phyloP scores from a whole-genome alignment of 768 basidiomycete species.

The Lactifluus volemus region DNA sequence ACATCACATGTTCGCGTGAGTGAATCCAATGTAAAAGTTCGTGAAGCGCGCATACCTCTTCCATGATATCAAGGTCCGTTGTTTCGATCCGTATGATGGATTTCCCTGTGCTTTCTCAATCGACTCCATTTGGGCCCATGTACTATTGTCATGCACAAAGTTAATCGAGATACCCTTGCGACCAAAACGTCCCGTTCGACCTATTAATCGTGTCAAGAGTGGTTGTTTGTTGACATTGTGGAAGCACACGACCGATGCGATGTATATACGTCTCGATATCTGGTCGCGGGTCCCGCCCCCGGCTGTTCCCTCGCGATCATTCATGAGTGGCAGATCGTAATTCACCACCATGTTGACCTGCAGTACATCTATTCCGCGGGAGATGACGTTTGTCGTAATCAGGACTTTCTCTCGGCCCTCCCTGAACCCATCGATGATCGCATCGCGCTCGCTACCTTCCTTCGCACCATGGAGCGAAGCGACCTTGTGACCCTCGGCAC shows the following conservation, averaged over 20 bases:
- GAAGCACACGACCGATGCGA: constrained; percentile 67
- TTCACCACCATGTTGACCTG: constrained; percentile 99
- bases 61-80: constrained; percentile 87
- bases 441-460: constrained; percentile 81
- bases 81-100: constrained; percentile 84
- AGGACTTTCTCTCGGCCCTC: constrained; percentile 95
- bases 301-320: constrained; percentile 45
- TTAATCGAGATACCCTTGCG: constrained; percentile 96
- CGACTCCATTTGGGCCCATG: constrained; percentile 83
- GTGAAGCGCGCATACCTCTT: constrained; percentile 48
- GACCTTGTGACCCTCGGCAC: constrained; percentile 89
- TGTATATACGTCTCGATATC: constrained; percentile 98
- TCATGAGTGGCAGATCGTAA: constrained; percentile 88
- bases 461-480: constrained; percentile 94
- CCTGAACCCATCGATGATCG: constrained; percentile 90
- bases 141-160: constrained; percentile 87
- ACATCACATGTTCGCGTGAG: background rate
- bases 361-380: constrained; percentile 95
- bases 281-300: constrained; percentile 48
- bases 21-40: background rate
- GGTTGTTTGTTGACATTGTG: background rate
- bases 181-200: constrained; percentile 96
- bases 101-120: constrained; percentile 76
- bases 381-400: constrained; percentile 98
- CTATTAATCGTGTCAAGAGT: constrained; percentile 32